Base-by-base conservation (phyloP, 2,329 filamentous ascomycete genomes). In the Neonectria sp. region DNA sequence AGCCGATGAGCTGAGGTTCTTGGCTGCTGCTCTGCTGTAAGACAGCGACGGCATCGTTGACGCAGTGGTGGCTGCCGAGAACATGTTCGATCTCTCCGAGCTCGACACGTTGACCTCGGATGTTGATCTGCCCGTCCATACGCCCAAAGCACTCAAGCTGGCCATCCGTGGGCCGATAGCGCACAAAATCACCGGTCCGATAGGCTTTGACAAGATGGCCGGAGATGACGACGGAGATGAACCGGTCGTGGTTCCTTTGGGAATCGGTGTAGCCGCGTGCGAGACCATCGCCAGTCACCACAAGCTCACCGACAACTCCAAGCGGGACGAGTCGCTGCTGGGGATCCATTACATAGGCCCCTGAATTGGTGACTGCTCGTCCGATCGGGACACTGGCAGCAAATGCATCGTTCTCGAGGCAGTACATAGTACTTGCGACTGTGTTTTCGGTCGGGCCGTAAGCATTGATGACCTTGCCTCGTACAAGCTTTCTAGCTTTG, bases 231-330 rank as follows among this genome's bases (percentile, higher is more conserved):
- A 53, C 29, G 1, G 49, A 53, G 9, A 53, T 12, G n/a, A 53
- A 53, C 12, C 49, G 29, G 31, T 53, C 35, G 29, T 35, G 4
- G 21, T 53, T 31, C 9, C n/a, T 53, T 15, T 53, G 31, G 7
- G 17, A 24, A 31, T 53, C 49, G 9, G 49, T 35, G 49, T 53
- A 53, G 29, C 49, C 49, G 3, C 65, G 55, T 13, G 76, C 70
- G 6, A 27, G 4, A 3, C 57, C 45, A 59, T 76, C 74, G 2
- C 76, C 76, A 0, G 73, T 76, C 1, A 79, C 68, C 0, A 78
- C 63, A 3, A 79, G 71, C 51, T 79, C 77, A 0, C 77, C 77
- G 6, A 79, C 31, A 0, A 76, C 73, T 8, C 76, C 76, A 1
- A 70, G 40, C 2, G 77, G 74, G 0, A 77, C 73, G 2, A 76